phyloP scores from a whole-genome alignment of 164 flowering plant genomes.

The Houttuynia cordata region DNA sequence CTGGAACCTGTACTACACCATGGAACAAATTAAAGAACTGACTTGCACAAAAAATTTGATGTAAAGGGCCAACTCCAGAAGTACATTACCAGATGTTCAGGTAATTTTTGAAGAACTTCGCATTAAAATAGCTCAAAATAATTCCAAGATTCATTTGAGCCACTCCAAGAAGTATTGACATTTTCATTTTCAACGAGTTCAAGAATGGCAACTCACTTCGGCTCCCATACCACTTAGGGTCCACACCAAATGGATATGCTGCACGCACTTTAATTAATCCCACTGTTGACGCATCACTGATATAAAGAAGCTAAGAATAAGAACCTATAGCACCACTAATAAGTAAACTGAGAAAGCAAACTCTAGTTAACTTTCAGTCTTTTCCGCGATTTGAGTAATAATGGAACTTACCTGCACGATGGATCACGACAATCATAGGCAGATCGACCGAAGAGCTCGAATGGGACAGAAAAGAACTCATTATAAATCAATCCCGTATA shows the following conservation, averaged over 20 bases:
- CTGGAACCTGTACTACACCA: slow-evolving; percentile 60
- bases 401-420: slow-evolving; percentile 56
- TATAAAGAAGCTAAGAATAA: background rate
- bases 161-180: slow-evolving; percentile 95
- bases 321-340: background rate
- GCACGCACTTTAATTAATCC: slow-evolving; percentile 78
- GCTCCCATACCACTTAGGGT: slow-evolving; percentile 91
- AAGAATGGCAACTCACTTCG: slow-evolving; percentile 93
- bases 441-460: slow-evolving; percentile 73
- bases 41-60: background rate
- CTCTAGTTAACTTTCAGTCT: no score
- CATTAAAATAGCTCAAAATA: slow-evolving; percentile 81
- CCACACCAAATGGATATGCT: slow-evolving; percentile 91
- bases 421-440: slow-evolving; percentile 90
- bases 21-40: background rate
- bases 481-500: slow-evolving; percentile 92
- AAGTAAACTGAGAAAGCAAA: no score
- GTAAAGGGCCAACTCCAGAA: background rate
- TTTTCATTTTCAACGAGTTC: slow-evolving; percentile 97
- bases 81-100: slow-evolving; percentile 65
- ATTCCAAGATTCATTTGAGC: slow-evolving; percentile 98
- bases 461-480: slow-evolving; percentile 95
- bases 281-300: slow-evolving; percentile 61
- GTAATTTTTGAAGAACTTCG: slow-evolving; percentile 45
- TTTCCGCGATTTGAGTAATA: background rate